Conservation (phyloP, 139 green algal genomes). For the Micractinium sp. region DNA sequence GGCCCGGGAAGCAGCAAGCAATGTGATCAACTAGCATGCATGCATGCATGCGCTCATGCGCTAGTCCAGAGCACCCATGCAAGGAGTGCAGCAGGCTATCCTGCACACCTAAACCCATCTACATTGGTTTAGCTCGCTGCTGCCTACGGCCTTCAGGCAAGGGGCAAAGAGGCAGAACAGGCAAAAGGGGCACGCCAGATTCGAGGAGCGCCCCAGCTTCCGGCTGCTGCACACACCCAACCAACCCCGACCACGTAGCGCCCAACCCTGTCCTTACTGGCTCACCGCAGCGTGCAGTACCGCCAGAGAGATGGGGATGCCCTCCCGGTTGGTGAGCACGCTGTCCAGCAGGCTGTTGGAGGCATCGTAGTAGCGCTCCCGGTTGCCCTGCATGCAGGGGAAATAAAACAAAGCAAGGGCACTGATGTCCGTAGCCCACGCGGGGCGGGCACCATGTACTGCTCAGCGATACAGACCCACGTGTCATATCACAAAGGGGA, state of each 20-base stretch:
- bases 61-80: too few species aligned
- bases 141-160: too few species aligned
- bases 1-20: background rate
- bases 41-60: background rate
- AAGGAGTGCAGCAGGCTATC: too few species aligned
- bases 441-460: too few species aligned
- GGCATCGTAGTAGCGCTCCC: constrained; percentile 58
- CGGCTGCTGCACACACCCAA: too few species aligned
- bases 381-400: constrained; percentile 35
- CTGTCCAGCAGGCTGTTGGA: constrained; percentile 55
- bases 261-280: background rate
- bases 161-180: background rate
- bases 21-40: background rate
- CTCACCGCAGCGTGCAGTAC: constrained; percentile 62
- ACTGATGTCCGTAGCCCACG: too few species aligned
- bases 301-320: constrained; percentile 73
- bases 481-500: too few species aligned
- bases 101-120: too few species aligned
- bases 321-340: constrained; percentile 52
- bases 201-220: background rate
- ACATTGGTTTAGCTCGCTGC: too few species aligned
- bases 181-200: background rate
- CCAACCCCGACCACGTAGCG: too few species aligned
- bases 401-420: background rate
- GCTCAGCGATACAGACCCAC: too few species aligned